Conservation (phyloP, 2,329 filamentous ascomycete species). For the Phyllosticta capitalensis region DNA sequence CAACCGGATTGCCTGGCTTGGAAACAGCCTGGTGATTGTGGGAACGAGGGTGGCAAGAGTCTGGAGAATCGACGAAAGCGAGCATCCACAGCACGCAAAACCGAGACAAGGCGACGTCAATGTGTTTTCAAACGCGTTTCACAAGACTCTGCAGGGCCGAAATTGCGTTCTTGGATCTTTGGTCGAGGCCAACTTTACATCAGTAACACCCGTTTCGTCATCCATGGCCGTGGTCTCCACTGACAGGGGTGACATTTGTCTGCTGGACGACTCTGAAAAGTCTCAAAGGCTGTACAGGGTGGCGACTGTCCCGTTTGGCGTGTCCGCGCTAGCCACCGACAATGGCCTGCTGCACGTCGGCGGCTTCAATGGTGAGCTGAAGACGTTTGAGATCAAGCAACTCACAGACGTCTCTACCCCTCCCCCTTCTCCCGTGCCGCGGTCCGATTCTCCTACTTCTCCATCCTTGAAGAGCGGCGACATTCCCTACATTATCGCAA, state of each 20-base stretch:
- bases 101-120: slow-evolving; percentile 30
- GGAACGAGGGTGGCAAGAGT: slow-evolving; percentile 89
- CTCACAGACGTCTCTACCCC: slow-evolving; percentile 23
- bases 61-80: slow-evolving; percentile 71
- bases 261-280: slow-evolving; percentile 67
- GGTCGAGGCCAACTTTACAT: slow-evolving; percentile 76
- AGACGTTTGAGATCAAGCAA: slow-evolving; percentile 34
- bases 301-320: slow-evolving; percentile 55
- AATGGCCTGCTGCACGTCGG: slow-evolving; percentile 57
- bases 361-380: slow-evolving; percentile 52
- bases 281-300: slow-evolving; percentile 62
- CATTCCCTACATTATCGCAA: slow-evolving; percentile 27
- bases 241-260: slow-evolving; percentile 80
- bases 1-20: slow-evolving; percentile 84
- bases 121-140: slow-evolving; percentile 35
- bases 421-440: slow-evolving; percentile 26
- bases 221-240: slow-evolving; percentile 74
- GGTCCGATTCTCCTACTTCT: slow-evolving; percentile 24
- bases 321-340: slow-evolving; percentile 56
- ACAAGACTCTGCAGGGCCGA: slow-evolving; percentile 67
- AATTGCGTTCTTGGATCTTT: slow-evolving; percentile 79
- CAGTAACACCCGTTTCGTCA: slow-evolving; percentile 61
- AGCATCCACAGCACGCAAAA: slow-evolving; percentile 43
- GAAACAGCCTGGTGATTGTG: slow-evolving; percentile 70
- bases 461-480: slow-evolving; percentile 9